These are phyloP conservation scores for Acorus gramineus DNA, from an alignment of 106 monocot species.

Conservation along the genomic window DNA sequence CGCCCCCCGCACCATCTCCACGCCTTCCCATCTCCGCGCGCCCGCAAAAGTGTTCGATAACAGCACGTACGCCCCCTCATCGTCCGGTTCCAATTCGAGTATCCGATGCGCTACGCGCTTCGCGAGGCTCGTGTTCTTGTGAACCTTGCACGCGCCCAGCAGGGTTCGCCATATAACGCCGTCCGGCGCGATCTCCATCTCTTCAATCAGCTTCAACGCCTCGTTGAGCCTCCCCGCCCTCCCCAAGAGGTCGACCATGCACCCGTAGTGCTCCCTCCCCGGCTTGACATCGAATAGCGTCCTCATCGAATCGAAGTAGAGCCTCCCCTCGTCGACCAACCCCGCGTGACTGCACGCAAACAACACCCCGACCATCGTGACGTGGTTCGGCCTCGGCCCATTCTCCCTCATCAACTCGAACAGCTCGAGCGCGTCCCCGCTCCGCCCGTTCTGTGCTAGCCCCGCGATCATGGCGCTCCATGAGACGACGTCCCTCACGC, in stretches of 20 bases:
- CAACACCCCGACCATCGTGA: constrained; percentile 56
- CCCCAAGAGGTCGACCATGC: constrained; percentile 67
- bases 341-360: constrained; percentile 90
- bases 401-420: constrained; percentile 37
- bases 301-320: constrained; percentile 47
- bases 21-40: constrained; percentile 43
- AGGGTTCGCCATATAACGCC: constrained; percentile 56
- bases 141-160: constrained; percentile 60
- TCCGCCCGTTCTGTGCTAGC: constrained; percentile 59
- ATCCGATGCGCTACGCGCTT: constrained; percentile 40
- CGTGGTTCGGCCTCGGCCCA: constrained; percentile 41
- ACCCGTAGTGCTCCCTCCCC: constrained; percentile 58
- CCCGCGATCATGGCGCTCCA: constrained; percentile 86
- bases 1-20: constrained; percentile 30
- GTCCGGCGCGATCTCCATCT: constrained; percentile 39
- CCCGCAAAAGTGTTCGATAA: constrained; percentile 60
- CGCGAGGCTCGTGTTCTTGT: constrained; percentile 32
- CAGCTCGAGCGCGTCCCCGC: constrained; percentile 33
- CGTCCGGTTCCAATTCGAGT: constrained; percentile 47
- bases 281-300: constrained; percentile 35
- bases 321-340: constrained; percentile 43
- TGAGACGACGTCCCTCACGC: constrained; percentile 50
- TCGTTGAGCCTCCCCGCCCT: constrained; percentile 55
- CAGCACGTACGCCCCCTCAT: constrained; percentile 54
- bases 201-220: constrained; percentile 32